Evolutionary conservation across 352 stramenopile species (phyloP), one percentile per base, ranked within the genome.

Genomic region (Globisporangium radiosum): DNA sequence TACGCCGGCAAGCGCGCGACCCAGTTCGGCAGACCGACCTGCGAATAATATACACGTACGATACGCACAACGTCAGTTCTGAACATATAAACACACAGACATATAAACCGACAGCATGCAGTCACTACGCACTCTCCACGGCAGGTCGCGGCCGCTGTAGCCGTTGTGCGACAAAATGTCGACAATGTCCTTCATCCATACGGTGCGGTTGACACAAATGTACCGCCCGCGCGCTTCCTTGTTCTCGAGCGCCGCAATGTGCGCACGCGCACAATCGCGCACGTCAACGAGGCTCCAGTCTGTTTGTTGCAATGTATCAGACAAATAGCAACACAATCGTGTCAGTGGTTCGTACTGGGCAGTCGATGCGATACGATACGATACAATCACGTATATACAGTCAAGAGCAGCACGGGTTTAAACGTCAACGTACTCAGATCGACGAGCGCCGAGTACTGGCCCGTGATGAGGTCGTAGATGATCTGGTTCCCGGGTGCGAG

Each of bases 101-200:
- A 52, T 25, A 0, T 5, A 36, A 47, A 43, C 1, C 3, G 0
- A 11, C 6, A 52, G 4, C 40, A 25, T 6, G 17, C 4, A 49
- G 40, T 10, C 40, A 44, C 7, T 44, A 63, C 59, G 13, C 51
- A 88, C 80, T 40, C 78, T 75, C 79, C 84, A 92, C 3, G 86
- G 86, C n/a, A 95, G 69, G 69, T 94, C 84, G 37, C 86, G 78
- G 0, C 86, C 86, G 67, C 86, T 95, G 69, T 85, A 94, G 4
- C 86, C 86, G 64, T 95, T 93, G 47, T 73, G 79, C 2, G 84
- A 69, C 10, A 95, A 64, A n/a, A 85, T 87, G 47, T 95, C 84
- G 4, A 95, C 86, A 50, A 95, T 81, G 19, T 95, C 86, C 57
- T 92, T 92, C 81, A 95, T 89, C 84, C 82, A 95, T 3, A 95